Percentiles rank a stretch among this genome's conserved stretches.
Evolutionary conservation across 2,329 filamentous ascomycete genomes (phyloP).

Genomic region (Hirsutella minnesotensis): DNA sequence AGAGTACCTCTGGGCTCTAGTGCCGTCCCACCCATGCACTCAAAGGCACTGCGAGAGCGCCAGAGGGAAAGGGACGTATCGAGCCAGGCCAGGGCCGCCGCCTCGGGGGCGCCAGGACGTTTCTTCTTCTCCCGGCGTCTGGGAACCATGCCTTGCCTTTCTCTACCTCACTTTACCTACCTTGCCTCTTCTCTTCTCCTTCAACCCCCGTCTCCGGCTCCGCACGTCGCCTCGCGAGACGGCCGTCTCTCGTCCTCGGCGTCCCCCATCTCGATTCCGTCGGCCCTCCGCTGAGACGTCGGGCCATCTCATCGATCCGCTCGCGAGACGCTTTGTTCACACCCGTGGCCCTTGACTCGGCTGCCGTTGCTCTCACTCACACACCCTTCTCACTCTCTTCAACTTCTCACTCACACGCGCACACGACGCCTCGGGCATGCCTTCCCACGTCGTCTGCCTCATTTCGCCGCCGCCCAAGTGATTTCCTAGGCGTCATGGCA

Average conservation of each 20-base stretch:
- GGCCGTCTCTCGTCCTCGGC: conserved; percentile 4
- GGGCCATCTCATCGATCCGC: background rate
- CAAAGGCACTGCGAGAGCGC: background rate
- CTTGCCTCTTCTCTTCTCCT: conserved; percentile 12
- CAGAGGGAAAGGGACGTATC: background rate
- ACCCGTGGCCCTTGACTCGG: background rate
- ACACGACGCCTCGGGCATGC: conserved; percentile 13
- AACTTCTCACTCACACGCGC: conserved; percentile 5
- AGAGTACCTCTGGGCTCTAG: conserved; percentile 14
- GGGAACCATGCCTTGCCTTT: conserved; percentile 18
- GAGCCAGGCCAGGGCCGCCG: conserved; percentile 22
- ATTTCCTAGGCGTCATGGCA: conserved; percentile 24
- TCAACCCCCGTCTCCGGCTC: conserved; percentile 15
- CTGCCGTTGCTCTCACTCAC: conserved; percentile 9
- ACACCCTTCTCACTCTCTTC: conserved; percentile 8
- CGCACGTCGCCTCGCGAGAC: conserved; percentile 13
- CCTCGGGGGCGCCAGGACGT: conserved; percentile 24
- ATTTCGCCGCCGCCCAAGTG: conserved; percentile 22
- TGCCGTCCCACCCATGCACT: conserved; percentile 24
- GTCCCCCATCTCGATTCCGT: background rate
- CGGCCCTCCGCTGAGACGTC: background rate
- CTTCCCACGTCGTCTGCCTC: conserved; percentile 15
- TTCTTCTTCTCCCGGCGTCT: conserved; percentile 25
- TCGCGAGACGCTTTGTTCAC: background rate
- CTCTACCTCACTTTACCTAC: conserved; percentile 2